These are phyloP conservation scores for Botryotinia convoluta DNA, from an alignment of 2,329 filamentous ascomycete genomes.

Conservation along the genomic window DNA sequence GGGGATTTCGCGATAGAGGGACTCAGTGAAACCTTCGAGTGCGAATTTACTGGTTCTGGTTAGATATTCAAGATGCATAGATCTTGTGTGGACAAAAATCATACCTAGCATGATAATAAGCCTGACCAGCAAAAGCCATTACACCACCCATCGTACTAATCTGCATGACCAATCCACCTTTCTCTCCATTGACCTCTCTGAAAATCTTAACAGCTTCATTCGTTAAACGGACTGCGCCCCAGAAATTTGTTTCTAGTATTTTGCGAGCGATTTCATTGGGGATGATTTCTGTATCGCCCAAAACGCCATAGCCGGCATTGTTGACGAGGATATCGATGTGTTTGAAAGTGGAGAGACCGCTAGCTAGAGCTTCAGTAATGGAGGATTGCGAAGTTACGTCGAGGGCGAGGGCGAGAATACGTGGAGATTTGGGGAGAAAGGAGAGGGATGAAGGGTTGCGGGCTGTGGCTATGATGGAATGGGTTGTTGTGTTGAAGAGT, in stretches of 20 bases:
- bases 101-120: constrained; percentile 40
- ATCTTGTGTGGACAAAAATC: too few species aligned
- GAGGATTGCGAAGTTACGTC: constrained; percentile 49
- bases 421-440: constrained; percentile 39
- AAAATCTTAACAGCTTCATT: constrained; percentile 19
- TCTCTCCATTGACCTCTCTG: constrained; percentile 20
- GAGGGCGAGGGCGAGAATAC: constrained; percentile 45
- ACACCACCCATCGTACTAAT: constrained; percentile 42
- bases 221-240: constrained; percentile 18
- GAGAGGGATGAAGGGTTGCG: constrained; percentile 43
- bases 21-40: constrained; percentile 41
- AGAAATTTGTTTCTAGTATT: constrained; percentile 40
- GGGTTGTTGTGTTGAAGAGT: constrained; percentile 38
- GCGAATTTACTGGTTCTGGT: constrained; percentile 40
- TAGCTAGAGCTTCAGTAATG: constrained; percentile 37
- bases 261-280: constrained; percentile 34
- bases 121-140: constrained; percentile 38
- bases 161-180: constrained; percentile 41
- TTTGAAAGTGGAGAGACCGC: constrained; percentile 46
- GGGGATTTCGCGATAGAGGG: constrained; percentile 38
- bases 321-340: constrained; percentile 54
- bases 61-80: not conserved
- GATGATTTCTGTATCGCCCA: constrained; percentile 49
- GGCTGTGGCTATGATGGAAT: constrained; percentile 48
- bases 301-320: constrained; percentile 46